A percentile compares a stretch with the other conserved stretches of the same genome.
Evolutionary conservation across 805 yeast genomes (phyloP).

Genomic region (Yamadazyma sp.): DNA sequence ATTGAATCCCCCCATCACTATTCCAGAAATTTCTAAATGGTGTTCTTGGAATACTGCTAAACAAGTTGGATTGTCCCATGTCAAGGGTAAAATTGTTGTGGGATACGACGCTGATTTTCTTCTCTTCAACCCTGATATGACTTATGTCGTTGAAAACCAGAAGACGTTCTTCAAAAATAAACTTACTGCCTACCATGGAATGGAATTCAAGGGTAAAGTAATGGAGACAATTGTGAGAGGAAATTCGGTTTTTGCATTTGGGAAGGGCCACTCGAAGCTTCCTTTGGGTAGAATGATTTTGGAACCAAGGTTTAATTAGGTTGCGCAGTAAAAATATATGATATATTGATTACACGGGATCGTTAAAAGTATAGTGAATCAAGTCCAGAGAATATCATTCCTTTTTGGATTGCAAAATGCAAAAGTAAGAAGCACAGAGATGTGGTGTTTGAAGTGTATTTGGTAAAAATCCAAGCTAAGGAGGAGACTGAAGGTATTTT

Average conservation of each 20-base stretch:
- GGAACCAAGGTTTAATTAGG: slow-evolving; percentile 49
- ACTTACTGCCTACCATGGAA: slow-evolving; percentile 82
- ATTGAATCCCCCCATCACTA: slow-evolving; percentile 48
- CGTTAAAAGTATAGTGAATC: too few species aligned
- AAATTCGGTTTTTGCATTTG: slow-evolving; percentile 56
- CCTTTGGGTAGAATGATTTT: slow-evolving; percentile 62
- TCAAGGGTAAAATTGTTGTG: slow-evolving; percentile 67
- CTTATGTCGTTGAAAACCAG: slow-evolving; percentile 51
- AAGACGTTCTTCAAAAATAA: slow-evolving; percentile 78
- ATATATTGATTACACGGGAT: too few species aligned
- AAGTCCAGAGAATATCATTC: too few species aligned
- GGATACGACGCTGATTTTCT: slow-evolving; percentile 91
- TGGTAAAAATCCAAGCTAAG: too few species aligned
- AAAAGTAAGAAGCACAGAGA: too few species aligned
- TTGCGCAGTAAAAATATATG: too few species aligned
- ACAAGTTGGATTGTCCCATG: slow-evolving; percentile 74
- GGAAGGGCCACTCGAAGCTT: slow-evolving; percentile 52
- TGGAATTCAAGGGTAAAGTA: slow-evolving; percentile 67
- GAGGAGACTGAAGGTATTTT: too few species aligned
- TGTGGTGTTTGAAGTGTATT: too few species aligned
- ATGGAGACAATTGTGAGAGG: slow-evolving; percentile 82
- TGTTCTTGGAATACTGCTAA: slow-evolving; percentile 79
- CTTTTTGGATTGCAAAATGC: too few species aligned
- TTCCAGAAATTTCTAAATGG: slow-evolving; percentile 74
- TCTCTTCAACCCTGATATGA: slow-evolving; percentile 66